Conservation (phyloP, 176 grass and related monocot genomes). For the Pontederia paniculata region DNA sequence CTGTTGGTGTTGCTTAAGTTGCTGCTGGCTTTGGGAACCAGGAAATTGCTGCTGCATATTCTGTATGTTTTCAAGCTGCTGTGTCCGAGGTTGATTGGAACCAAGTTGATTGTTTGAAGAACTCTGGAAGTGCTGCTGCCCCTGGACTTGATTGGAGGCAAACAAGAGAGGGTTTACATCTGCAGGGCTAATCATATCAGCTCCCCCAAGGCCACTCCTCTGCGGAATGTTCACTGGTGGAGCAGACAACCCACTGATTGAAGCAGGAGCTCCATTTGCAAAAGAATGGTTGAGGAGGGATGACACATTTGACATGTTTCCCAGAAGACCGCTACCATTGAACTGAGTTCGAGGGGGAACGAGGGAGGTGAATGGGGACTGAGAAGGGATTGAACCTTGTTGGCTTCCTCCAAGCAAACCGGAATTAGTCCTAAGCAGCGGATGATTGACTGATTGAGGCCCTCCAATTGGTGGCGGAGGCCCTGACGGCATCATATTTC, state of each 20-base stretch:
- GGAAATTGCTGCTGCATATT: conserved; percentile 36
- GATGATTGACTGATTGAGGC: conserved; percentile 42
- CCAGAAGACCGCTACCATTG: conserved; percentile 46
- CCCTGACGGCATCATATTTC: conserved; percentile 70
- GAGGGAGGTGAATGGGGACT: conserved; percentile 62
- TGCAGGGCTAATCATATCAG: conserved; percentile 17
- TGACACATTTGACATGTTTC: conserved; percentile 52
- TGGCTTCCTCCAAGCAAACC: conserved; percentile 42
- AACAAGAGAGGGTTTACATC: conserved; percentile 45
- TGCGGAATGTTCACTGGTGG: conserved; percentile 41
- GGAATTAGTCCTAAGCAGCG: conserved; percentile 59
- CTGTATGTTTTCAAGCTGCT: conserved; percentile 27
- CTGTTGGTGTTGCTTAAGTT: conserved; percentile 32
- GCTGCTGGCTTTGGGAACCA: conserved; percentile 45
- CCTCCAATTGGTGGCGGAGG: conserved; percentile 60
- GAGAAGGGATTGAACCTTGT: conserved; percentile 19
- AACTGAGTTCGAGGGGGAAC: conserved; percentile 63
- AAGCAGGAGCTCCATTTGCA: conserved; percentile 26
- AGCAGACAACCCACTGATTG: conserved; percentile 24
- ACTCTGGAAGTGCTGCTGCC: conserved; percentile 31
- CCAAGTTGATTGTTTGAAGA: conserved; percentile 35
- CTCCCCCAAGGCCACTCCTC: conserved; percentile 30
- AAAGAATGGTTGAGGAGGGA: conserved; percentile 50
- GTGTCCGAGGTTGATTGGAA: conserved; percentile 30
- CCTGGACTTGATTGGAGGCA: conserved; percentile 16